Conservation (phyloP, 441 rosid genomes). For the Flueggea neowawraea region DNA sequence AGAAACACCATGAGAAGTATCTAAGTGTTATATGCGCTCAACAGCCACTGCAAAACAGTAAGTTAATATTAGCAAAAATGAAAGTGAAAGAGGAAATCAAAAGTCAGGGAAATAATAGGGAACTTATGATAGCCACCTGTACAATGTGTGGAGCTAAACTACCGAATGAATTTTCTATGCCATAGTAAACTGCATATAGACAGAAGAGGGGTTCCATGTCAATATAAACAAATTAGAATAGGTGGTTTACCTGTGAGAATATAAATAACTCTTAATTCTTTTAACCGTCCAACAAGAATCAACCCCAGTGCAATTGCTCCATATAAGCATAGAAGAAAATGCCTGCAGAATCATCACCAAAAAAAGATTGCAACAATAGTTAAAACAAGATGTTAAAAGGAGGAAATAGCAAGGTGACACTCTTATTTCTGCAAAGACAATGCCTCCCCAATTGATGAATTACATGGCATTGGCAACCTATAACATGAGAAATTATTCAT, state of each 20-base stretch:
- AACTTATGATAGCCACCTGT: constrained; percentile 38
- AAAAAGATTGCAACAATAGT: too few species aligned
- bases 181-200: constrained; percentile 66
- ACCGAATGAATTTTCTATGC: constrained; percentile 62
- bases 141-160: constrained; percentile 70
- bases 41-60: constrained; percentile 65
- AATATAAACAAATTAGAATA: constrained; percentile 1
- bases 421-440: not conserved
- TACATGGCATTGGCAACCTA: not conserved
- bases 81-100: not conserved
- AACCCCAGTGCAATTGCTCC: constrained; percentile 73
- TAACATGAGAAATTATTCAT: not conserved
- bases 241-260: constrained; percentile 48
- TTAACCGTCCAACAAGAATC: constrained; percentile 73
- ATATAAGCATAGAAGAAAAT: constrained; percentile 76
- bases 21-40: constrained; percentile 75
- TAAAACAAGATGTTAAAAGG: not conserved
- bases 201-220: constrained; percentile 8
- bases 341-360: constrained; percentile 46
- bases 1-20: constrained; percentile 85
- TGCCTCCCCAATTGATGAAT: not conserved
- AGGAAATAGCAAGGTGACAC: constrained; percentile 1
- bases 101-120: not conserved
- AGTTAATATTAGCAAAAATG: constrained; percentile 3
- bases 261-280: constrained; percentile 62